Conservation (phyloP, 345 rosid species). For the Carallia brachiata region DNA sequence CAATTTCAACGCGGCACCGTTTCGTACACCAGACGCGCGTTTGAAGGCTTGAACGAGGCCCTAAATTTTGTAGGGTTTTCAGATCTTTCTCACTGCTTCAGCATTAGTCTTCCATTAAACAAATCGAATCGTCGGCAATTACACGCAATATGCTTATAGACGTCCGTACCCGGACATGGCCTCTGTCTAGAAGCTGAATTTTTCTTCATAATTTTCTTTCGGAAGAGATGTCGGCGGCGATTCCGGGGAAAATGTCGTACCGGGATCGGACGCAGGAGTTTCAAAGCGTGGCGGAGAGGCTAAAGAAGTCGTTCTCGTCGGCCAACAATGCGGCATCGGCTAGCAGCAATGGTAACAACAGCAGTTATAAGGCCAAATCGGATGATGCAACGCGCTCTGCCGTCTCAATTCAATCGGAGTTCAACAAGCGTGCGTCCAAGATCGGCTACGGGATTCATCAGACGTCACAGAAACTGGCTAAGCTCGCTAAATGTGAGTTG, state of each 20-base stretch:
- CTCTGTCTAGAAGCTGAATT: too few species aligned
- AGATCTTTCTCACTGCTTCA: too few species aligned
- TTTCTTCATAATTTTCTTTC: too few species aligned
- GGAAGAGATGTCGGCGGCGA: constrained; percentile 13
- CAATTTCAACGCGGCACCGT: neutral
- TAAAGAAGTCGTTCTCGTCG: constrained; percentile 43
- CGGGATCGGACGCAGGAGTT: constrained; percentile 78
- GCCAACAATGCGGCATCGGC: constrained; percentile 30
- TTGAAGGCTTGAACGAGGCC: too few species aligned
- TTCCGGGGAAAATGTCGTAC: constrained; percentile 48
- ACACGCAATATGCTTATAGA: too few species aligned
- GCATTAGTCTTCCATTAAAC: too few species aligned
- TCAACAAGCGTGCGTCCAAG: constrained; percentile 55
- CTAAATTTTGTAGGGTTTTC: too few species aligned
- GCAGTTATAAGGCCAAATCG: constrained; percentile 22
- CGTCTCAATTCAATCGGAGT: constrained; percentile 58
- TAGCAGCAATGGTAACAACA: constrained; percentile 18
- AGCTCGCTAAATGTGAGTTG: constrained; percentile 70
- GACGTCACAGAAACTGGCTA: constrained; percentile 75
- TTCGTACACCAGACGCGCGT: neutral
- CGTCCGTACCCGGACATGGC: too few species aligned
- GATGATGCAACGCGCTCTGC: constrained; percentile 50
- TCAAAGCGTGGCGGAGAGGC: constrained; percentile 46
- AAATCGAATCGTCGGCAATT: too few species aligned
- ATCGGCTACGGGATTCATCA: constrained; percentile 65